Percentiles rank a stretch among this genome's conserved stretches.
phyloP scores from a whole-genome alignment of 148 eudicot species.

The Tetragonia tetragonoides region DNA sequence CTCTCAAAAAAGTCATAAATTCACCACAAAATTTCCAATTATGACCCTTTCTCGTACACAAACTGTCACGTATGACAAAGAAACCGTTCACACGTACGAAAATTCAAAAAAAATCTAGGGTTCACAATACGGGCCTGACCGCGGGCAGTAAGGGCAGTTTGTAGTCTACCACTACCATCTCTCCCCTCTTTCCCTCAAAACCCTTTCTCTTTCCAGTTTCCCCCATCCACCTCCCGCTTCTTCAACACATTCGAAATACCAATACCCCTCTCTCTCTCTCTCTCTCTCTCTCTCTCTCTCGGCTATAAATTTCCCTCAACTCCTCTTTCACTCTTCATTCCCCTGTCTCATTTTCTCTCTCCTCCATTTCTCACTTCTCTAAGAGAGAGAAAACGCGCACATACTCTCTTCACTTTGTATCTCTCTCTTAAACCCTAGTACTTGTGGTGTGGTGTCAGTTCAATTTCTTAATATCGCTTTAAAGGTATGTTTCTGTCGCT shows the following conservation, averaged over 20 bases:
- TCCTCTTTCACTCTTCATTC: background rate
- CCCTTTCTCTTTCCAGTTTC: background rate
- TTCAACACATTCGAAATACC: constrained; percentile 22
- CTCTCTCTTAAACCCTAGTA: background rate
- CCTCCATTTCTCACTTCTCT: background rate
- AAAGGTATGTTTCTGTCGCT: background rate
- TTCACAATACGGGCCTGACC: background rate
- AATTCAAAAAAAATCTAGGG: no score
- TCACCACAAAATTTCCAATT: no score
- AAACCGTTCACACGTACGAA: no score
- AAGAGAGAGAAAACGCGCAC: no score
- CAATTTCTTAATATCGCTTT: background rate
- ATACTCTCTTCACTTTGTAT: background rate
- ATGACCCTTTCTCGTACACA: no score
- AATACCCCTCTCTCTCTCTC: constrained; percentile 1
- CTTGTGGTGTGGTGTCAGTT: no score
- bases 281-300: constrained; percentile 4
- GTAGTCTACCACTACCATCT: background rate
- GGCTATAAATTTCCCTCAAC: background rate
- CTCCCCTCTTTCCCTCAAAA: background rate
- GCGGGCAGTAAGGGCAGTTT: constrained; percentile 5
- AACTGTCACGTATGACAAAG: no score
- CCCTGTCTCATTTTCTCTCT: constrained; percentile 7
- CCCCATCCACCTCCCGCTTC: constrained; percentile 25
- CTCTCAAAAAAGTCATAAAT: no score